Conservation (phyloP, 2,329 filamentous ascomycete genomes). For the Aspergillus udagawae region DNA sequence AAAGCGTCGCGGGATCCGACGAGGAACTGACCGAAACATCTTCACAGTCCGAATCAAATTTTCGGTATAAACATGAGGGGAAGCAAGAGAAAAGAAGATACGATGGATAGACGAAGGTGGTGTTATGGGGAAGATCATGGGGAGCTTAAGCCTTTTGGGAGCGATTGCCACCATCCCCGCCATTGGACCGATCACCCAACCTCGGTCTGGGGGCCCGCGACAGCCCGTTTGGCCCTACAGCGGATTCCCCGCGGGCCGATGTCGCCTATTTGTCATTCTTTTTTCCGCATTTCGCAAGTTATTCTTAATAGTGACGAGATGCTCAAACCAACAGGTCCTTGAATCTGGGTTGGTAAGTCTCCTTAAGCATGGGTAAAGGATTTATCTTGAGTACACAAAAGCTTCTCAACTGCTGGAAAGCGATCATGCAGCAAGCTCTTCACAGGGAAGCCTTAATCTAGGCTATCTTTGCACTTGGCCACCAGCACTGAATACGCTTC, state of each 20-base stretch:
- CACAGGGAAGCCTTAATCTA: background rate
- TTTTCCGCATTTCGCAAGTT: background rate
- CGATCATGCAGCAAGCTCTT: too few relatives aligned
- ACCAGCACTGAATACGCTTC: background rate
- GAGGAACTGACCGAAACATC: slow-evolving; percentile 36
- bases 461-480: background rate
- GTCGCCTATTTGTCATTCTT: background rate
- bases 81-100: background rate
- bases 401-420: too few relatives aligned
- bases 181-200: background rate
- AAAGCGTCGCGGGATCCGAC: slow-evolving; percentile 34
- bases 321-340: background rate
- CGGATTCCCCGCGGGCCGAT: background rate
- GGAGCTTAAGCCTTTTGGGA: background rate
- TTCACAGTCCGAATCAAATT: background rate
- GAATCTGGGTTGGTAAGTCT: background rate
- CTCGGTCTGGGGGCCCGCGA: background rate
- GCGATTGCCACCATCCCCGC: background rate
- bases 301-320: background rate
- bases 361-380: background rate
- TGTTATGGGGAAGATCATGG: background rate
- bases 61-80: background rate
- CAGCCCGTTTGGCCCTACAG: background rate
- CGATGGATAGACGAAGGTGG: background rate
- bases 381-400: background rate